Percentiles rank a stretch among this genome's conserved stretches.
Conservation (phyloP, 75 land plant species). For the Sequoia sempervirens region DNA sequence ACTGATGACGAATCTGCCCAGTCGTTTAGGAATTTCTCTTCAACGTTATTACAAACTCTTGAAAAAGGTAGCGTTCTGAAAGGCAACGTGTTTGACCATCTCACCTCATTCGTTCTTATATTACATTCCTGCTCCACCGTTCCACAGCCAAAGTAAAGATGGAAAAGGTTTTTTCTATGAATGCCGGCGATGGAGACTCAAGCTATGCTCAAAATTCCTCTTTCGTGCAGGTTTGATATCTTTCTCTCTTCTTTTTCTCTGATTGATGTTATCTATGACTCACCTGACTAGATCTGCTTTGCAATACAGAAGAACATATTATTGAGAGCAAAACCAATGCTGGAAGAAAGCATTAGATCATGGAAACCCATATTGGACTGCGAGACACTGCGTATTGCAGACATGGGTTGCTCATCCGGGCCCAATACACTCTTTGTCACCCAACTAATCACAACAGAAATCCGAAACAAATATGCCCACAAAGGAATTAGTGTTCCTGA, state of each 20-base stretch:
- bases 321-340: neutral
- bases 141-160: conserved; percentile 9
- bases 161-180: conserved; percentile 47
- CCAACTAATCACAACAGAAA: conserved; percentile 18
- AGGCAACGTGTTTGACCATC: too few species aligned
- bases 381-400: conserved; percentile 23
- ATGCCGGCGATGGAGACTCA: conserved; percentile 27
- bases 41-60: too few species aligned
- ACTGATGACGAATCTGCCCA: too few species aligned
- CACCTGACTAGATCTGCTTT: neutral
- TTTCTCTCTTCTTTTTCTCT: neutral
- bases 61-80: too few species aligned
- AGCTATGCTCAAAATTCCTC: conserved; percentile 54
- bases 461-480: conserved; percentile 10
- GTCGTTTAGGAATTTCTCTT: too few species aligned
- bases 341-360: conserved; percentile 9
- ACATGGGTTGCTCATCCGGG: conserved; percentile 65
- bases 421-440: conserved; percentile 39
- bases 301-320: neutral
- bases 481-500: conserved; percentile 21
- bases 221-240: neutral
- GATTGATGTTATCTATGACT: neutral
- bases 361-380: neutral
- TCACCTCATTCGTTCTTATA: too few species aligned
- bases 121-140: too few species aligned